Conservation (phyloP, 192 early-diverging fungal species). For the Coemansia sp. region DNA sequence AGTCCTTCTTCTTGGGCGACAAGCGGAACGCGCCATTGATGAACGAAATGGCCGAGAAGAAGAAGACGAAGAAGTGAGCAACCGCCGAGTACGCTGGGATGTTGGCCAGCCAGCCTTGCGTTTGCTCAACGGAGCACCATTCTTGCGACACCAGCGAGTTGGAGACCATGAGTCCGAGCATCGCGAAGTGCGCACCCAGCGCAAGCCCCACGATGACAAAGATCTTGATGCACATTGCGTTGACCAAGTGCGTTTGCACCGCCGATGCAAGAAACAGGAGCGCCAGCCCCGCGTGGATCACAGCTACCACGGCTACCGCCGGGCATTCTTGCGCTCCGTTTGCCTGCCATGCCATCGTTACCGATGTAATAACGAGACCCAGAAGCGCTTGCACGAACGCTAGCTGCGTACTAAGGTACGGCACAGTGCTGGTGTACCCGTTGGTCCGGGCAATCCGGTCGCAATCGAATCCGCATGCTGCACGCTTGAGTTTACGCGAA, state of each 20-base stretch:
- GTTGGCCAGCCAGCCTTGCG: constrained; percentile 16
- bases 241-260: constrained; percentile 26
- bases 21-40: constrained; percentile 32
- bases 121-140: neutral
- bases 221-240: constrained; percentile 34
- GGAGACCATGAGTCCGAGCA: constrained; percentile 10
- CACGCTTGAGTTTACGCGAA: neutral
- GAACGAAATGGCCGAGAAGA: constrained; percentile 30
- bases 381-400: constrained; percentile 12
- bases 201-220: constrained; percentile 29
- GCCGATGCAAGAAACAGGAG: constrained; percentile 27
- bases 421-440: constrained; percentile 2
- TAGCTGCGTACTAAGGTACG: constrained; percentile 23
- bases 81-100: constrained; percentile 21
- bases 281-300: constrained; percentile 14
- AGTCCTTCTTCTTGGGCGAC: constrained; percentile 8
- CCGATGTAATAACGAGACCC: neutral
- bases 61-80: constrained; percentile 18
- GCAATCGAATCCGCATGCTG: neutral
- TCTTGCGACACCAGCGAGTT: neutral
- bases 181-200: constrained; percentile 15
- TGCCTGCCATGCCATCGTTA: neutral
- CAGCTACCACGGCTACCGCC: neutral
- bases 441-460: neutral
- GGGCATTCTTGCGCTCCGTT: constrained; percentile 7